A percentile compares a stretch with the other conserved stretches of the same genome.
Conservation (phyloP, 805 yeast genomes). For the Saturnispora dispora region DNA sequence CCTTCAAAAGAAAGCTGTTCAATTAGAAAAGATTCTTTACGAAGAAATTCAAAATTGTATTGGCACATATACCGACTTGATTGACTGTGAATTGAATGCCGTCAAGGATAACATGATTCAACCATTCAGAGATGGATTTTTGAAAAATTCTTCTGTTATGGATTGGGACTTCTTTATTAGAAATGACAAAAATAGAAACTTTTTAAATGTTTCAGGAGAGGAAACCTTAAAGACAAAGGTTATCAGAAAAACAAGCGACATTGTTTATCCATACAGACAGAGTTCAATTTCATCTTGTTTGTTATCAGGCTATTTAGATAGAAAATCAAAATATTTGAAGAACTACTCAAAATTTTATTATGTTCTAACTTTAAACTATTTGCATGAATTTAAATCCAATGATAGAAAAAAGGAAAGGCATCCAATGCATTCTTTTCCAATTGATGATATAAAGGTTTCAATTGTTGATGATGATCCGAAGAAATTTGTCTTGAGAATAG, state of each 20-base stretch:
- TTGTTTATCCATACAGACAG: slow-evolving; percentile 45
- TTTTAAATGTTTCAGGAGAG: slow-evolving; percentile 30
- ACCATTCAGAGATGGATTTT: slow-evolving; percentile 41
- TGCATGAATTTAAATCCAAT: slow-evolving; percentile 56
- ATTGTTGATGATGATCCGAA: slow-evolving; percentile 28
- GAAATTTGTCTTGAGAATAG: slow-evolving; percentile 33
- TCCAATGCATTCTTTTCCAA: slow-evolving; percentile 34
- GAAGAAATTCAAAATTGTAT: slow-evolving; percentile 52
- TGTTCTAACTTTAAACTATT: slow-evolving; percentile 55
- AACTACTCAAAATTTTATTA: slow-evolving; percentile 55
- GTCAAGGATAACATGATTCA: slow-evolving; percentile 44
- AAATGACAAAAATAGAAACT: slow-evolving; percentile 33
- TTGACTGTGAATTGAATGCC: slow-evolving; percentile 41
- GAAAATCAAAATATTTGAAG: slow-evolving; percentile 53
- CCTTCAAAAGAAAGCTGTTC: slow-evolving; percentile 56
- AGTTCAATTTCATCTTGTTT: slow-evolving; percentile 43
- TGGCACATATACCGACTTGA: slow-evolving; percentile 40
- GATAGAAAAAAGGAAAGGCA: slow-evolving; percentile 47
- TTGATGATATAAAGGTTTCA: slow-evolving; percentile 28
- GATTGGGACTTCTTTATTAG: slow-evolving; percentile 66
- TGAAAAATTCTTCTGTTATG: slow-evolving; percentile 47
- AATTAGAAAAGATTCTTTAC: slow-evolving; percentile 54
- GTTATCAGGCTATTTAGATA: slow-evolving; percentile 49
- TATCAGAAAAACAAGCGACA: slow-evolving; percentile 41
- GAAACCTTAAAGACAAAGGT: slow-evolving; percentile 28